These are phyloP conservation scores for Camelina sativa DNA, from an alignment of 345 rosid genomes.

Conservation along the genomic window DNA sequence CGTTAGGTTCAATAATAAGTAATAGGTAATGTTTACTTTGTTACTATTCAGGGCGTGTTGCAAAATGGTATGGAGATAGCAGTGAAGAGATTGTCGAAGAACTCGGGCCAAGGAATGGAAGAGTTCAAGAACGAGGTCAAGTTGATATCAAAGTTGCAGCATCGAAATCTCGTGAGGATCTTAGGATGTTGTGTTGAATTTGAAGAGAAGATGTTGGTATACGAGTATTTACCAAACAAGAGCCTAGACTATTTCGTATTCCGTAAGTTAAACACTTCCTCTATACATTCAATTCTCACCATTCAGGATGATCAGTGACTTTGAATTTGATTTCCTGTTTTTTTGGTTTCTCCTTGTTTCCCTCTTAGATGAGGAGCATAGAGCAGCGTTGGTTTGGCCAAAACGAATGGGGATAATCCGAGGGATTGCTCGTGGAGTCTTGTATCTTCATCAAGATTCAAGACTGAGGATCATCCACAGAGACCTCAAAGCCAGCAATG, in stretches of 20 bases:
- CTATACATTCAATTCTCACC: background rate
- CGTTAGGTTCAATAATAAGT: background rate
- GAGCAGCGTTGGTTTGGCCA: constrained; percentile 53
- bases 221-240: constrained; percentile 67
- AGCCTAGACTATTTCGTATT: constrained; percentile 64
- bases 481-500: constrained; percentile 70
- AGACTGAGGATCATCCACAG: constrained; percentile 77
- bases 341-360: background rate
- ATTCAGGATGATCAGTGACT: background rate
- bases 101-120: constrained; percentile 57
- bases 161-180: constrained; percentile 72
- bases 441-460: constrained; percentile 80
- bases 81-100: constrained; percentile 54
- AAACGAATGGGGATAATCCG: constrained; percentile 58
- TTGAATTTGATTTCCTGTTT: background rate
- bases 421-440: constrained; percentile 68
- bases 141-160: constrained; percentile 64
- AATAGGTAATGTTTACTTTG: background rate
- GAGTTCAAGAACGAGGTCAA: constrained; percentile 58
- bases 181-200: constrained; percentile 62
- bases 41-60: constrained; percentile 47
- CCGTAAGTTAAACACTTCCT: constrained; percentile 41
- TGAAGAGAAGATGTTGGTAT: constrained; percentile 65
- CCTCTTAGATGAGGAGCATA: constrained; percentile 44
- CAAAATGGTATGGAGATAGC: constrained; percentile 55